Percentiles rank a stretch among this genome's conserved stretches.
Conservation (phyloP, 2,329 filamentous ascomycete species). For the Claviceps citrina region DNA sequence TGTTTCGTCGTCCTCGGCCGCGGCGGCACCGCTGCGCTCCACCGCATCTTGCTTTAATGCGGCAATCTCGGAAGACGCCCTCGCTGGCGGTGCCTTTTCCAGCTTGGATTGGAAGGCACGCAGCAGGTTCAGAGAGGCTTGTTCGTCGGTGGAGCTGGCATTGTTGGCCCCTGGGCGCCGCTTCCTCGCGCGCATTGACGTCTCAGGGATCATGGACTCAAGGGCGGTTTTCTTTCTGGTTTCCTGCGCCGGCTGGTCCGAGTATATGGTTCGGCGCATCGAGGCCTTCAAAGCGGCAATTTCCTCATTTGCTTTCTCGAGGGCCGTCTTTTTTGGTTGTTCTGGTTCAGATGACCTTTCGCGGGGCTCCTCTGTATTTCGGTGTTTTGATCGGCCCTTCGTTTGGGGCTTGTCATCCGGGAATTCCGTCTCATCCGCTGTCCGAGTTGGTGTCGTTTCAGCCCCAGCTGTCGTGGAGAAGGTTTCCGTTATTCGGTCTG, state of each 20-base stretch:
- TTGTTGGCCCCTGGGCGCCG: constrained; percentile 42
- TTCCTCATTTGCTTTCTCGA: constrained; percentile 63
- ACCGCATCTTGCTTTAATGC: constrained; percentile 20
- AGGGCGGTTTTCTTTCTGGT: constrained; percentile 48
- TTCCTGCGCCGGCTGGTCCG: constrained; percentile 32
- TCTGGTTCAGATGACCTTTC: constrained; percentile 15
- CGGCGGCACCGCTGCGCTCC: constrained; percentile 5
- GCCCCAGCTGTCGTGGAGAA: background rate
- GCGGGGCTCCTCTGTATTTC: constrained; percentile 7
- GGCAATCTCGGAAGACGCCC: constrained; percentile 23
- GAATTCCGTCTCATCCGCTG: background rate
- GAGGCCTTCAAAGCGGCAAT: constrained; percentile 69
- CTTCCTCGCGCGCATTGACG: constrained; percentile 55
- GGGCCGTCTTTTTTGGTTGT: constrained; percentile 29
- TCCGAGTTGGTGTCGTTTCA: constrained; percentile 5
- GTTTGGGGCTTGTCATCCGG: background rate
- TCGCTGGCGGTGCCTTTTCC: constrained; percentile 35
- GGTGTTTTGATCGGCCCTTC: background rate
- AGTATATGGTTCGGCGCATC: constrained; percentile 51
- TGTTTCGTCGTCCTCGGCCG: constrained; percentile 45
- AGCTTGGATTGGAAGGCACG: constrained; percentile 69
- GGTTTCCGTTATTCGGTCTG: constrained; percentile 15
- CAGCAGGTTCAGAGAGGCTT: constrained; percentile 53
- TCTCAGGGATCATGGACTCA: constrained; percentile 60
- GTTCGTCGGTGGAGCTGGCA: constrained; percentile 39